Percentiles rank a stretch among this genome's conserved stretches.
Evolutionary conservation across 208 protist genomes (phyloP).

Genomic region (Histomonas meleagridis): DNA sequence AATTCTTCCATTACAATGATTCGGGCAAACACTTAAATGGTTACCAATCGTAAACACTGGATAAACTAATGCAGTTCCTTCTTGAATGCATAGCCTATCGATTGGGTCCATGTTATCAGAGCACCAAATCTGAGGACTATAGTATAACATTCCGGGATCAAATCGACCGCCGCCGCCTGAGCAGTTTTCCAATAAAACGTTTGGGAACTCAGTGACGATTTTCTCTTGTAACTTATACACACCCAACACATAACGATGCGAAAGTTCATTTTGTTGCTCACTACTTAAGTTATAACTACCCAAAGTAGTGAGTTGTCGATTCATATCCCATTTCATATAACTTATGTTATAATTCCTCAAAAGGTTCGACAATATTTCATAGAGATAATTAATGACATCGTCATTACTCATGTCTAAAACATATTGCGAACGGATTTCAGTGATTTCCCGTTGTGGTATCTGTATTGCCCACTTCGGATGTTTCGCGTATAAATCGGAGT

Average conservation of each 20-base stretch:
- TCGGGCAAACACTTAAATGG: not conserved
- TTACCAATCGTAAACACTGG: not conserved
- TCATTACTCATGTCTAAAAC: not conserved
- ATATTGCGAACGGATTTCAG: not conserved
- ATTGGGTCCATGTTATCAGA: not conserved
- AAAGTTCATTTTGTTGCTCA: not conserved
- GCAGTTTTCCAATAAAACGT: not conserved
- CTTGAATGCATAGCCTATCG: not conserved
- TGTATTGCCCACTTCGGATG: not conserved
- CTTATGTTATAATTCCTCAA: not conserved
- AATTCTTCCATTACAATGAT: not conserved
- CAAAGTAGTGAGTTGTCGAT: not conserved
- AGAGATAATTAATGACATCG: not conserved
- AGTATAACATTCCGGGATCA: not conserved
- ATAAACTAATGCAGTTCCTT: not conserved
- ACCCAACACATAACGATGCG: not conserved
- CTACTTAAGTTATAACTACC: not conserved
- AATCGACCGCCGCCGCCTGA: not conserved
- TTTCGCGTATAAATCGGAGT: not conserved
- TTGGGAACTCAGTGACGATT: not conserved
- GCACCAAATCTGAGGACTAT: not conserved
- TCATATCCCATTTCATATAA: not conserved
- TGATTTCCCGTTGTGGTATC: not conserved
- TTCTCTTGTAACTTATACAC: not conserved
- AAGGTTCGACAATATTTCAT: not conserved